These are phyloP conservation scores for Trypanosomatidae sp. DNA, from an alignment of 208 protist species.

Conservation along the genomic window DNA sequence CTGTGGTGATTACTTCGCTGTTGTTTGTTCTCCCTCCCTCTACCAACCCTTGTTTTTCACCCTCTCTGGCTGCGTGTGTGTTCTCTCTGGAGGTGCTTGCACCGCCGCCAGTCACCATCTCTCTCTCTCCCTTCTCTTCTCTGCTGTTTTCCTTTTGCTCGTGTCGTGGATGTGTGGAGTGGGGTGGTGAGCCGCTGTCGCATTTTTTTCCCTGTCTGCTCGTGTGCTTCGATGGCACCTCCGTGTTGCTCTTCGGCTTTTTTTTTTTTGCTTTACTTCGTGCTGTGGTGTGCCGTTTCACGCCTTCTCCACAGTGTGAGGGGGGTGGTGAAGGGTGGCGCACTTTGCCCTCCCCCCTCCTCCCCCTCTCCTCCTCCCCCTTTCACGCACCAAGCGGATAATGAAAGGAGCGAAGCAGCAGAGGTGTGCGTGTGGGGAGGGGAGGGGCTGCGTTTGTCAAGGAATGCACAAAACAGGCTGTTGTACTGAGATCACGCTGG, in stretches of 20 bases:
- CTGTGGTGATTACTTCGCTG: not conserved
- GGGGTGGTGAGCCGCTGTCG: constrained; percentile 7
- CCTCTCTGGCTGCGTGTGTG: too few species aligned
- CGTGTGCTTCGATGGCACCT: not conserved
- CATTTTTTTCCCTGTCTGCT: not conserved
- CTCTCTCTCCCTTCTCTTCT: too few species aligned
- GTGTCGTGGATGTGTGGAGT: not conserved
- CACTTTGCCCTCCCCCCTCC: not conserved
- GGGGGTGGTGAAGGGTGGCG: not conserved
- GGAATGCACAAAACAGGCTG: too few species aligned
- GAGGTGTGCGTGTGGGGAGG: too few species aligned
- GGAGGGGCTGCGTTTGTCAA: too few species aligned
- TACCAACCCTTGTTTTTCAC: too few species aligned
- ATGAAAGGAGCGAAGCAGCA: too few species aligned
- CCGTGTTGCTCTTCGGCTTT: not conserved
- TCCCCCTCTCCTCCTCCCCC: constrained; percentile 2
- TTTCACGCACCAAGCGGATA: not conserved
- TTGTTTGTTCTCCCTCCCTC: too few species aligned
- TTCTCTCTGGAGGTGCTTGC: too few species aligned
- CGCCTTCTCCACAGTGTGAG: not conserved
- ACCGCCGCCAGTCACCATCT: too few species aligned
- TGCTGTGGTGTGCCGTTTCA: not conserved
- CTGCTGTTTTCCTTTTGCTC: too few species aligned
- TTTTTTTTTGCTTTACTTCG: constrained; percentile 1
- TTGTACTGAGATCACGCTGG: too few species aligned